Evolutionary conservation across 2,329 filamentous ascomycete genomes (phyloP).

Genomic region (Penicillium paneum): DNA sequence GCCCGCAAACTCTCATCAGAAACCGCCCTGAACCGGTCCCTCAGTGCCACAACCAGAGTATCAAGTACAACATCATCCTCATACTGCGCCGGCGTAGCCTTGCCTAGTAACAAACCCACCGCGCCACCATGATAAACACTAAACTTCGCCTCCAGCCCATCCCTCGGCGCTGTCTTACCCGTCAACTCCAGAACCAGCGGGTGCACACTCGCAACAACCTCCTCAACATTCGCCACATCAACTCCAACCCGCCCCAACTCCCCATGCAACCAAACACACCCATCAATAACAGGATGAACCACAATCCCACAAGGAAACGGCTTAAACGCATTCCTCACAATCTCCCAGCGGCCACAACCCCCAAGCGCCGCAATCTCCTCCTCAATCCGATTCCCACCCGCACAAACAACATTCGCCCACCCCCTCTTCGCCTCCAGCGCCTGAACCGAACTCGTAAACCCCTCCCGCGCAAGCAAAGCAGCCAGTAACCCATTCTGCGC

Average conservation of each 20-base stretch:
- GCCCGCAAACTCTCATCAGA: conserved; percentile 41
- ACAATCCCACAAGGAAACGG: conserved; percentile 58
- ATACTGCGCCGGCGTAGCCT: conserved; percentile 52
- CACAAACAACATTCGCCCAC: conserved; percentile 53
- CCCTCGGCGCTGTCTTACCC: conserved; percentile 49
- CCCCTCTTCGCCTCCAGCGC: conserved; percentile 53
- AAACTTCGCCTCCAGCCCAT: conserved; percentile 54
- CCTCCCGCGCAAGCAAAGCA: conserved; percentile 46
- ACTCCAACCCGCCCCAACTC: conserved; percentile 35
- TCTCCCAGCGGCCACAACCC: conserved; percentile 46
- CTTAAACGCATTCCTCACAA: conserved; percentile 55
- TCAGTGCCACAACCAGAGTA: conserved; percentile 39
- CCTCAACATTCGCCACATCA: conserved; percentile 34
- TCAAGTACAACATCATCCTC: conserved; percentile 49
- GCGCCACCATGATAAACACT: conserved; percentile 56
- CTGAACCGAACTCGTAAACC: conserved; percentile 49
- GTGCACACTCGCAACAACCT: conserved; percentile 48
- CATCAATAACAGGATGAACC: conserved; percentile 56
- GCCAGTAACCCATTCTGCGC: conserved; percentile 53
- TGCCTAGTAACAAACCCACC: conserved; percentile 50
- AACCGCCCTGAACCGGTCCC: conserved; percentile 47
- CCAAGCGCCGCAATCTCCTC: conserved; percentile 38
- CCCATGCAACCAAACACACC: conserved; percentile 47
- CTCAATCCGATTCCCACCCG: conserved; percentile 39
- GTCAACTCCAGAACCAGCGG: conserved; percentile 54